Base-by-base conservation (phyloP, 164 flowering plant genomes). In the Macadamia tetraphylla region DNA sequence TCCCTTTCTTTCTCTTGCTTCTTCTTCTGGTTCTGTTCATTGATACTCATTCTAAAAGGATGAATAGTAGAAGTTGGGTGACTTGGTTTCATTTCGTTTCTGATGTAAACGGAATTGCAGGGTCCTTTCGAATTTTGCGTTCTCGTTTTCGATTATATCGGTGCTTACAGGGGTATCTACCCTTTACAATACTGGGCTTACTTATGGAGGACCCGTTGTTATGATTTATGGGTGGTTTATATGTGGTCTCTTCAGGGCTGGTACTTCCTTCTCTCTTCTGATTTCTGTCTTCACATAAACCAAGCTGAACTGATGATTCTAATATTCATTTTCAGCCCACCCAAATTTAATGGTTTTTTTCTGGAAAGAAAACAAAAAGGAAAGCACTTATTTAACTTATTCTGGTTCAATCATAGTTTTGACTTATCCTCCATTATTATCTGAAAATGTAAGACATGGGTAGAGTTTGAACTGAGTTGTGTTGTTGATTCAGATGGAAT, bases 141-240 rank as follows among this genome's bases (percentile, higher is more conserved):
- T 88, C 70, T 86, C 89, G 12, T 86, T 86, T 68, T 79, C 89
- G 29, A 81, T 86, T n/a, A 82, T 92, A 67, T 92, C 98, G 15
- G 87, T 92, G 61, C 70, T 92, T 10, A 92, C 98, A 4, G 96
- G 96, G 42, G 73, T 92, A 66, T 90, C 88, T 17, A 92, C 96
- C 40, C 78, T 83, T 63, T 90, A 78, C 66, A 78, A 73, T 56
- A 83, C 81, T 6, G 98, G 98, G n/a, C 76, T 92, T 46, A 86
- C 73, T 1, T 92, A 66, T 65, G 98, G 96, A 9, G 96, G 96
- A 5, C 90, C 98, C 9, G 68, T 83, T 30, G 80, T 76, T 53
- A 75, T 84, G 74, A 77, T 86, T 3, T 90, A 84, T 70, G 98
- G 98, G 12, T 90, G 96, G 96, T 72, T 86, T 1, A 69, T 88